These are phyloP conservation scores for Beverwykella pulmonaria DNA, from an alignment of 495 filamentous ascomycete genomes.

Conservation along the genomic window DNA sequence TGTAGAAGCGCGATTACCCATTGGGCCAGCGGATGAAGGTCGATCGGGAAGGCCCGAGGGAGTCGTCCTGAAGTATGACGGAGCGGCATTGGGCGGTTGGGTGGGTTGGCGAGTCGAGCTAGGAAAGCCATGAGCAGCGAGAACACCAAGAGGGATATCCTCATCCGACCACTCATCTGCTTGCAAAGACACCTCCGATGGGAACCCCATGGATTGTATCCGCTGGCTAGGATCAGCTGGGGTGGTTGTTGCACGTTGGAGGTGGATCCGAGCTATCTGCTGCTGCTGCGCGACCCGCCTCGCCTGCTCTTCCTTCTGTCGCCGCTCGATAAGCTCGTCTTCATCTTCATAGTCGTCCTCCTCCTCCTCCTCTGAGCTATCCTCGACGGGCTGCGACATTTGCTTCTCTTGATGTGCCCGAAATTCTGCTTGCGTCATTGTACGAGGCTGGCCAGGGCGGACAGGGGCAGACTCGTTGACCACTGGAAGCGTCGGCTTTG, in stretches of 20 bases:
- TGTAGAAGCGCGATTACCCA: slow-evolving; percentile 48
- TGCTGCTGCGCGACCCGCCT: slow-evolving; percentile 70
- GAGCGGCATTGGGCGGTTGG: slow-evolving; percentile 65
- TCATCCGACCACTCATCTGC: slow-evolving; percentile 52
- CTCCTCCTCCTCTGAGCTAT: slow-evolving; percentile 47
- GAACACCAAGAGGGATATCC: slow-evolving; percentile 73
- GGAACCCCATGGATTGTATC: slow-evolving; percentile 17
- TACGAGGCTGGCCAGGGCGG: background rate
- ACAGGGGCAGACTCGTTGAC: slow-evolving; percentile 12
- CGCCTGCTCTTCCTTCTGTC: slow-evolving; percentile 64
- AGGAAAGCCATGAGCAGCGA: slow-evolving; percentile 92
- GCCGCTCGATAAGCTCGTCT: slow-evolving; percentile 60
- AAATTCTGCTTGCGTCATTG: slow-evolving; percentile 29
- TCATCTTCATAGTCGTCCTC: slow-evolving; percentile 54
- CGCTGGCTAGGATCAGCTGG: slow-evolving; percentile 17
- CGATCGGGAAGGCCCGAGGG: slow-evolving; percentile 46
- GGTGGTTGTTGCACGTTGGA: slow-evolving; percentile 59
- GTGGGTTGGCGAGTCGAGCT: slow-evolving; percentile 78
- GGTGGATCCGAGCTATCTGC: slow-evolving; percentile 89
- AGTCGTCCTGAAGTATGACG: slow-evolving; percentile 64
- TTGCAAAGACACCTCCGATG: slow-evolving; percentile 39
- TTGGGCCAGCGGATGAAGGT: slow-evolving; percentile 51
- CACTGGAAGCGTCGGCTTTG: slow-evolving; percentile 5
- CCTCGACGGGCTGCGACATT: slow-evolving; percentile 8
- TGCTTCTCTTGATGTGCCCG: slow-evolving; percentile 15